Evolutionary conservation across 306 rosid species (phyloP), one percentile per base, ranked within the genome.

Genomic region (Glycine latifolia): DNA sequence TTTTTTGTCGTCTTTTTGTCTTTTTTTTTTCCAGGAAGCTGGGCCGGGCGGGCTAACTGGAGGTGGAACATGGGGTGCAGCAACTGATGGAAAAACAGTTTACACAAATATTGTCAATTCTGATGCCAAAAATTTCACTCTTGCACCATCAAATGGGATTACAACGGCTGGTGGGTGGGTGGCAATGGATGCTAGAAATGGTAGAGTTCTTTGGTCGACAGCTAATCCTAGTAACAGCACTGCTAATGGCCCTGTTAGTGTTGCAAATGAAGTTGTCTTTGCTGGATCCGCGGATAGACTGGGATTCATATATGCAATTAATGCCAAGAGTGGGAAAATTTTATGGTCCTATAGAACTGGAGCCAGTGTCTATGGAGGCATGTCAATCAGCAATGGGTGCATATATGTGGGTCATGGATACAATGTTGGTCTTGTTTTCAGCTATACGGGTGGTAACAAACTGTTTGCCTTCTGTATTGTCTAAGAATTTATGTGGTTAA

Each of bases 151-250:
- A 8, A 58, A 71, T 59, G 61, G 53, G 48, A 89, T 11, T 55
- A 86, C 92, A 11, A 83, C 76, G 8, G 68, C 87, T 0, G 89
- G 94, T 46, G 97, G 90, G 16, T 92, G 97, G 97, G 91, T 92
- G 33, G 92, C 90, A 7, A 83, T 90, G 90, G 84, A 90, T 46
- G 75, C 89, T 2, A 46, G 48, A 7, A 86, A 43, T 10, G 91
- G 94, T 10, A 75, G 68, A 16, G 61, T 90, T 15, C 6, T 92
- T 8, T 92, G 92, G 94, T 79, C 89, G 20, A 89, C 69, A 0
- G 89, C 89, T 13, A 89, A 87, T 14, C 89, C 86, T 3, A 81
- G 63, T 2, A 68, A 86, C 0, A 85, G 80, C 3, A 76, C 82
- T 0, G 80, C 91, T 14, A 62, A 47, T 1, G 91, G 91, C 1